Percentiles rank a stretch among this genome's conserved stretches.
phyloP scores from a whole-genome alignment of 2,329 filamentous ascomycete genomes.

The Diaporthe sp. region DNA sequence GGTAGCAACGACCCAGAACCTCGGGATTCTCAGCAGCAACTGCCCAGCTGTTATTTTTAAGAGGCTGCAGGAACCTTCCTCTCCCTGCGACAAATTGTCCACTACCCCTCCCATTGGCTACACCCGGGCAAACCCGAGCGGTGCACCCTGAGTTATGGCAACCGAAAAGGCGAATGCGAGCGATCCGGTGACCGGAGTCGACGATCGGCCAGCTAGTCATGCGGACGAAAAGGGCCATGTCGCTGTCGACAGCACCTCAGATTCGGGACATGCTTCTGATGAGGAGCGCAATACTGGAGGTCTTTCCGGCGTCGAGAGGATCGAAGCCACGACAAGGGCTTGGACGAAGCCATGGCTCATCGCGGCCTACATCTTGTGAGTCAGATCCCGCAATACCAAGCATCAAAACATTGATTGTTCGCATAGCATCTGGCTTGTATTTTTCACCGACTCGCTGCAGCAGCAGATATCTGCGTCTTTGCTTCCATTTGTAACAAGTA shows the following conservation, averaged over 20 bases:
- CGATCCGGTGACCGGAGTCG: background rate
- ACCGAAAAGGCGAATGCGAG: background rate
- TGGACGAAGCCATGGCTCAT: conserved; percentile 54
- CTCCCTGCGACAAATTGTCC: background rate
- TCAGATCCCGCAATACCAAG: too few relatives aligned
- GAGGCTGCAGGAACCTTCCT: background rate
- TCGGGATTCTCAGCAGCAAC: background rate
- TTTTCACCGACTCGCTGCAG: conserved; percentile 29
- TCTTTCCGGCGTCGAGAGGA: conserved; percentile 58
- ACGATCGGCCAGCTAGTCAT: background rate
- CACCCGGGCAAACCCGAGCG: background rate
- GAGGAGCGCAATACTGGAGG: conserved; percentile 35
- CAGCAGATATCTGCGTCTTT: conserved; percentile 20
- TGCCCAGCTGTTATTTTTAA: background rate
- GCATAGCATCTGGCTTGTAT: conserved; percentile 20
- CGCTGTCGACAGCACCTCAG: background rate
- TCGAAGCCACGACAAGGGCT: conserved; percentile 59
- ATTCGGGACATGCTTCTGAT: background rate
- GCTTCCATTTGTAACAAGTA: conserved; percentile 23
- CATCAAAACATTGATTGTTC: background rate
- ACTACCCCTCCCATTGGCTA: background rate
- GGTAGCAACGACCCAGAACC: background rate
- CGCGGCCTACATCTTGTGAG: conserved; percentile 56
- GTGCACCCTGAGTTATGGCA: background rate
- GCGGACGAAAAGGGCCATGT: background rate